Evolutionary conservation across 768 basidiomycete species (phyloP).

Genomic region (Lentinula raphanica): DNA sequence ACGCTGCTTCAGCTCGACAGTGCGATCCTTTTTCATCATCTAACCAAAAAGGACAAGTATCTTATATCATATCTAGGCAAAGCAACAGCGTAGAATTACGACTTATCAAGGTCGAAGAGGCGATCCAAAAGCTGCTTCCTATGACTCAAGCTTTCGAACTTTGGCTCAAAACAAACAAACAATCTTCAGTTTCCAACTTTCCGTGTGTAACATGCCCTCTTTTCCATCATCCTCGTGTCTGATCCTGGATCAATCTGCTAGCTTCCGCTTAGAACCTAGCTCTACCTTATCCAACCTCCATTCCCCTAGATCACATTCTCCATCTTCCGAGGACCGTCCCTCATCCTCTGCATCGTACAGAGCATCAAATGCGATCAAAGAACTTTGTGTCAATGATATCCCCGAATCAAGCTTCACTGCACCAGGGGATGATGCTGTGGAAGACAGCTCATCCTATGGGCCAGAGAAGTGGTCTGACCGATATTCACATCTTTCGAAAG

Average conservation of each 20-base stretch:
- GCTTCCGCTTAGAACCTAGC: background rate
- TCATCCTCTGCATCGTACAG: conserved; percentile 2
- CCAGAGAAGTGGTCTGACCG: conserved; percentile 14
- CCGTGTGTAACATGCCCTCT: background rate
- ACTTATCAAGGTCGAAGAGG: conserved; percentile 14
- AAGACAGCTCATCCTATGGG: conserved; percentile 2
- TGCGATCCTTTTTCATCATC: conserved; percentile 3
- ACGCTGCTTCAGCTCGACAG: conserved; percentile 15
- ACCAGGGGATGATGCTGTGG: background rate
- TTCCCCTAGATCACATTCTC: background rate
- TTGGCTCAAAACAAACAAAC: conserved; percentile 9
- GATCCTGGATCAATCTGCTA: background rate
- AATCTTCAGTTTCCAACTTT: background rate
- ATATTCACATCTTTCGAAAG: conserved; percentile 14
- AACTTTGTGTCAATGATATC: background rate
- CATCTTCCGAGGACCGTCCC: background rate
- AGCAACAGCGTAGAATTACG: conserved; percentile 12
- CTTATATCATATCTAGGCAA: conserved; percentile 4
- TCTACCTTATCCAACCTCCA: background rate
- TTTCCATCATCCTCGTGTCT: background rate
- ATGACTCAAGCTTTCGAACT: conserved; percentile 15
- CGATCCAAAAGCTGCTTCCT: conserved; percentile 10
- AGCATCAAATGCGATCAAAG: conserved; percentile 10
- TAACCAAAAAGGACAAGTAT: background rate
- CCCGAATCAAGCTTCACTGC: background rate